Evolutionary conservation across 106 monocot species (phyloP).

Genomic region (Dioscorea dumetorum): DNA sequence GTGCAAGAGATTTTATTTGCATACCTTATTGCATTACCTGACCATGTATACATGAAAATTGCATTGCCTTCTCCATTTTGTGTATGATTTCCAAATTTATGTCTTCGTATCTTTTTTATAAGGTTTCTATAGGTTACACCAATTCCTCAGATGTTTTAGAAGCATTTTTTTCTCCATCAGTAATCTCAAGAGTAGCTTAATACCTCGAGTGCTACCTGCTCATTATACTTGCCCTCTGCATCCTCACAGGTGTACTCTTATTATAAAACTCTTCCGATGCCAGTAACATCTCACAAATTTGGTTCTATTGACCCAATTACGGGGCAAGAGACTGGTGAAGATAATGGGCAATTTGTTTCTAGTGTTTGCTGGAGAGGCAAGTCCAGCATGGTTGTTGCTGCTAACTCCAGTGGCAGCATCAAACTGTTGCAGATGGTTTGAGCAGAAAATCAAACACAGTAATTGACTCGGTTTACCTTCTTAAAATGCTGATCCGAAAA

Average conservation of each 20-base stretch:
- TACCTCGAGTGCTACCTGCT: too few species aligned
- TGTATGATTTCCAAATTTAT: too few species aligned
- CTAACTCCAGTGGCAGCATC: constrained; percentile 82
- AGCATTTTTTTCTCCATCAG: too few species aligned
- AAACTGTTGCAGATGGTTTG: constrained; percentile 76
- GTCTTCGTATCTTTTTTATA: too few species aligned
- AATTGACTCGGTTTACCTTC: not conserved
- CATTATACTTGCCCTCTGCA: not conserved
- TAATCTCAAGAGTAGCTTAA: too few species aligned
- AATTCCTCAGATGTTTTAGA: too few species aligned
- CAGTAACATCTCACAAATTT: constrained; percentile 85
- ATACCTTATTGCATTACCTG: too few species aligned
- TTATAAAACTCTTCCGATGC: constrained; percentile 85
- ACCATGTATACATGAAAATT: too few species aligned
- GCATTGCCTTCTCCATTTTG: too few species aligned
- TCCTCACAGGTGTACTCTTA: constrained; percentile 74
- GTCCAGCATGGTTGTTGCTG: constrained; percentile 75
- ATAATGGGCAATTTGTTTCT: constrained; percentile 80
- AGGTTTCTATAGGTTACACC: too few species aligned
- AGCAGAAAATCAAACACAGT: constrained; percentile 2
- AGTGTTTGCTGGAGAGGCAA: constrained; percentile 89
- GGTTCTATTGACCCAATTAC: constrained; percentile 80
- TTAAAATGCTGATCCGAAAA: not conserved
- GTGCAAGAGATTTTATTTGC: too few species aligned
- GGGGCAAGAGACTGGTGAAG: constrained; percentile 65